Conservation (phyloP, 2,329 filamentous ascomycete species). For the Pyricularia pennisetigena region DNA sequence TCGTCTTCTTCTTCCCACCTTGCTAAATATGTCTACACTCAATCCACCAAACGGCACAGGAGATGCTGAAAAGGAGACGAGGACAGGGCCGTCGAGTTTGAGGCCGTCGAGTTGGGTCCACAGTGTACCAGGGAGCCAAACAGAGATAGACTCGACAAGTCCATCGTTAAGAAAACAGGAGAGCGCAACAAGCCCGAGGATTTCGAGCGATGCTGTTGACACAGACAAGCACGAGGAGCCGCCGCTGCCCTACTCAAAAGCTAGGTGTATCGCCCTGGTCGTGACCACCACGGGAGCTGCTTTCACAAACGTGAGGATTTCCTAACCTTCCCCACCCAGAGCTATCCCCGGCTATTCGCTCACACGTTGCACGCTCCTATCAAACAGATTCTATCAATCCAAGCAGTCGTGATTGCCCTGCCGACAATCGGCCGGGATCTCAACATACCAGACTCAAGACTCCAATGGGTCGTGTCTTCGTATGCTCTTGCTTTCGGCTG, state of each 20-base stretch:
- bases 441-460: conserved; percentile 43
- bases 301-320: conserved; percentile 37
- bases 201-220: background rate
- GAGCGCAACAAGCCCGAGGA: background rate
- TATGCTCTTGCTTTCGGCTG: conserved; percentile 59
- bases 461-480: conserved; percentile 58
- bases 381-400: conserved; percentile 34
- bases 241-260: conserved; percentile 27
- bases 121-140: background rate
- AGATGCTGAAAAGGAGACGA: background rate
- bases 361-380: background rate
- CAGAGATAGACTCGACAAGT: background rate
- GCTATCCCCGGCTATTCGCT: too few relatives aligned
- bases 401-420: conserved; percentile 51
- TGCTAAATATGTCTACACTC: background rate
- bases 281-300: conserved; percentile 43
- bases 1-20: too few relatives aligned
- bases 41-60: background rate
- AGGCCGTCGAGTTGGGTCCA: background rate
- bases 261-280: conserved; percentile 43
- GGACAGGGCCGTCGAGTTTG: background rate
- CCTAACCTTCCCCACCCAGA: background rate
- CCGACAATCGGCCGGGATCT: conserved; percentile 50
- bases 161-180: background rate
- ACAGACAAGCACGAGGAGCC: background rate